phyloP scores from a whole-genome alignment of 495 filamentous ascomycete genomes.

The Neurospora hispaniola region DNA sequence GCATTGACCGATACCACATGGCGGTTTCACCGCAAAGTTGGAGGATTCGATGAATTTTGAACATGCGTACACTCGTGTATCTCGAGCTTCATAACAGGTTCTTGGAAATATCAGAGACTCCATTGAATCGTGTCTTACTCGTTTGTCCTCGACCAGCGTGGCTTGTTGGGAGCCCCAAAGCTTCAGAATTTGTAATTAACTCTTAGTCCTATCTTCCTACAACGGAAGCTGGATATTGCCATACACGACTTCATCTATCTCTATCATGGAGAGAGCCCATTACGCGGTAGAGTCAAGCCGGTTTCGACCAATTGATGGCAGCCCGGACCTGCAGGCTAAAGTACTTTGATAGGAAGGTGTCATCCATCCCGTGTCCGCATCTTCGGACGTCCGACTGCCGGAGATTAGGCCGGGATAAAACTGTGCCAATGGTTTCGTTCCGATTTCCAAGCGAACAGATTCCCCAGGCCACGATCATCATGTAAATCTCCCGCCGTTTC shows the following conservation, averaged over 20 bases:
- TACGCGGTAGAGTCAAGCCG: not conserved
- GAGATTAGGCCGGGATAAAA: not conserved
- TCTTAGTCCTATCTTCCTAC: not conserved
- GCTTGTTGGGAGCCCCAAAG: not conserved
- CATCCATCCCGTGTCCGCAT: not conserved
- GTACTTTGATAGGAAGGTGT: not conserved
- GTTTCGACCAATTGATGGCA: not conserved
- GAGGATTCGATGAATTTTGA: not conserved
- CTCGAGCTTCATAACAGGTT: not conserved
- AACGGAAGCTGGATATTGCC: not conserved
- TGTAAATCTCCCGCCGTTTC: not conserved
- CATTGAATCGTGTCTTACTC: no score
- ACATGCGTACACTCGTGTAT: not conserved
- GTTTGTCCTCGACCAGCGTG: not conserved
- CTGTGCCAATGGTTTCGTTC: rapidly evolving
- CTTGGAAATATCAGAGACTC: no score
- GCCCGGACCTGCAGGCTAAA: not conserved
- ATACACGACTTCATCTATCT: not conserved
- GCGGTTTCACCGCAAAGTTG: not conserved
- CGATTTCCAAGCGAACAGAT: not conserved
- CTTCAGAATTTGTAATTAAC: not conserved
- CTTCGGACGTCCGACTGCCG: not conserved
- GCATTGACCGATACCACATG: not conserved
- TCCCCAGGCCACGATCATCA: not conserved
- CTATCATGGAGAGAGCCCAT: not conserved